phyloP scores from a whole-genome alignment of 495 filamentous ascomycete genomes.

The Elaphomyces granulatus region DNA sequence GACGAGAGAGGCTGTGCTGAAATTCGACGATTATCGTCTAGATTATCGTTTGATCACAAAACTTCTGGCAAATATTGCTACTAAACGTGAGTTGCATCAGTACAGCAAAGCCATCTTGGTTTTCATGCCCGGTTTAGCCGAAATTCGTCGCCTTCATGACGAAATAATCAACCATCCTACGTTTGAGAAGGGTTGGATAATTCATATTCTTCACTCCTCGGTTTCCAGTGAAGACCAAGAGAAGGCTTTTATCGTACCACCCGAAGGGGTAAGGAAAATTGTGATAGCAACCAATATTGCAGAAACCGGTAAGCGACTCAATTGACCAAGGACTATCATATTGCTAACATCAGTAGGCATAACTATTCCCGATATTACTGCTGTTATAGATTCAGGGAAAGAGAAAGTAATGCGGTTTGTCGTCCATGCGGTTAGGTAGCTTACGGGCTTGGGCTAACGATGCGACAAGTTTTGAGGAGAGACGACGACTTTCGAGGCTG shows the following conservation, averaged over 20 bases:
- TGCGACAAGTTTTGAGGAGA: conserved; percentile 78
- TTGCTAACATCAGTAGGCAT: conserved; percentile 32
- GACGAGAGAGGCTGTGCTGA: conserved; percentile 56
- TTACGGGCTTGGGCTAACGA: too few species aligned
- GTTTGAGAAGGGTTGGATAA: conserved; percentile 58
- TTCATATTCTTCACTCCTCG: conserved; percentile 81
- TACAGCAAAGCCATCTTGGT: conserved; percentile 86
- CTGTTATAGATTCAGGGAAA: conserved; percentile 87
- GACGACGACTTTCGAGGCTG: conserved; percentile 74
- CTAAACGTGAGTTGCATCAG: conserved; percentile 41
- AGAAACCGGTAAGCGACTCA: conserved; percentile 58
- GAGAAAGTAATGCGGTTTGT: conserved; percentile 76
- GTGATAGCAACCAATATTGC: conserved; percentile 94
- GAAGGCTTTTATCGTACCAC: conserved; percentile 73
- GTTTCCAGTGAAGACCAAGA: conserved; percentile 97
- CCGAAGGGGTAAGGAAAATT: conserved; percentile 69
- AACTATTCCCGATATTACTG: conserved; percentile 92
- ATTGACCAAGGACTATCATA: neutral
- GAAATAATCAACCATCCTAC: conserved; percentile 54
- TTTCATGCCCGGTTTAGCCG: conserved; percentile 89
- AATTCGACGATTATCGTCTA: conserved; percentile 75
- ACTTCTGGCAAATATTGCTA: conserved; percentile 58
- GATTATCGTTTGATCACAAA: conserved; percentile 69
- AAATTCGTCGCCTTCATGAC: conserved; percentile 79
- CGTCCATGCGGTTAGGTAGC: conserved; percentile 7